Evolutionary conservation across 345 rosid genomes (phyloP).

Genomic region (Cardamine resedifolia): DNA sequence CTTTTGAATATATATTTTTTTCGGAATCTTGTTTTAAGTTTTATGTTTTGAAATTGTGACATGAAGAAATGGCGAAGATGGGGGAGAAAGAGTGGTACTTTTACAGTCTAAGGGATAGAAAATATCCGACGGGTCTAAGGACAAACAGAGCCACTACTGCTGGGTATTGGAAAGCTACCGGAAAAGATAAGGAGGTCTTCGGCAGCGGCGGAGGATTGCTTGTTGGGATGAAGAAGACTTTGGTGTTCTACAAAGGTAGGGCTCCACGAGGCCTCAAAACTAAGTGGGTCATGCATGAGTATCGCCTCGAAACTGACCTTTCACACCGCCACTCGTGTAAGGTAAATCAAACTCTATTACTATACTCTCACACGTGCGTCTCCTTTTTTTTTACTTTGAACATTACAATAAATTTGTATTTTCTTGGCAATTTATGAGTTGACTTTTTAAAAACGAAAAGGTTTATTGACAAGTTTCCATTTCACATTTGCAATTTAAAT

Average conservation of each 20-base stretch:
- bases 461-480: not conserved
- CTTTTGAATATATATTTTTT: not conserved
- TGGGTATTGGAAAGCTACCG: constrained; percentile 95
- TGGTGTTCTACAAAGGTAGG: constrained; percentile 83
- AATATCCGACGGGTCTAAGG: constrained; percentile 86
- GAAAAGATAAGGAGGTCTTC: constrained; percentile 74
- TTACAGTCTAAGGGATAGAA: constrained; percentile 84
- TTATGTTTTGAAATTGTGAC: not conserved
- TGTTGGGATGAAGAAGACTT: constrained; percentile 91
- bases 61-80: constrained; percentile 70
- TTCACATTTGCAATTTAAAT: not conserved
- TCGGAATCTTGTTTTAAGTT: not conserved
- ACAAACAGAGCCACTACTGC: constrained; percentile 87
- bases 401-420: not conserved
- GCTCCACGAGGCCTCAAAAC: constrained; percentile 93
- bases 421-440: constrained; percentile 13
- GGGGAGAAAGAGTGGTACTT: constrained; percentile 96
- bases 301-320: constrained; percentile 77
- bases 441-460: constrained; percentile 10
- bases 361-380: constrained; percentile 11
- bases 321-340: constrained; percentile 78
- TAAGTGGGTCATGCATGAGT: constrained; percentile 97
- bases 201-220: constrained; percentile 49
- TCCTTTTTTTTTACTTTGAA: not conserved
- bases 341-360: constrained; percentile 44